Conservation (phyloP, 345 rosid species). For the Aquilaria sinensis region DNA sequence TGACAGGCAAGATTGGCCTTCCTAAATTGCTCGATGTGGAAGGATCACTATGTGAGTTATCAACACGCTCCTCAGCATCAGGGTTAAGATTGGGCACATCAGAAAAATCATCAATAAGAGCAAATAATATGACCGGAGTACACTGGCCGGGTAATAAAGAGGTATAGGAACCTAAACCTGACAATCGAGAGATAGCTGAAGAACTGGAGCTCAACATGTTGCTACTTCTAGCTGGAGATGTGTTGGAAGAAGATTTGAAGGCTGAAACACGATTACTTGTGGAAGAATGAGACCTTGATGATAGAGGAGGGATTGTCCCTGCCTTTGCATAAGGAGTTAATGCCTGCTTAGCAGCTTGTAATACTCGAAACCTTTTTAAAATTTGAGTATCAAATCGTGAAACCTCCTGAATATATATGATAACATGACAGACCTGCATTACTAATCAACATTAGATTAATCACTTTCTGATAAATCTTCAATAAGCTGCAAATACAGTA, state of each 20-base stretch:
- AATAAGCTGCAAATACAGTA: background rate
- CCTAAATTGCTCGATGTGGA: constrained; percentile 36
- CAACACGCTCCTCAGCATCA: constrained; percentile 43
- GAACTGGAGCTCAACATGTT: constrained; percentile 39
- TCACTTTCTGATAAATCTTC: background rate
- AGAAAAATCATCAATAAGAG: constrained; percentile 61
- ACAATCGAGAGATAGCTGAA: constrained; percentile 57
- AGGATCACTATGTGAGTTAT: constrained; percentile 29
- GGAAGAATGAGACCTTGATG: constrained; percentile 45
- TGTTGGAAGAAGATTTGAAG: constrained; percentile 18
- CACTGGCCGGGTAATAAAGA: constrained; percentile 78
- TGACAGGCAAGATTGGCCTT: constrained; percentile 46
- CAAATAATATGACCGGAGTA: constrained; percentile 68
- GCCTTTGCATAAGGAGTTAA: constrained; percentile 53
- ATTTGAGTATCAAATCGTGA: constrained; percentile 52
- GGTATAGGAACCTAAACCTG: constrained; percentile 65
- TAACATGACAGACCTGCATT: constrained; percentile 86
- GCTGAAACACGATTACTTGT: constrained; percentile 28
- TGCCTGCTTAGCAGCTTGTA: constrained; percentile 72
- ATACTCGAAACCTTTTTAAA: constrained; percentile 67
- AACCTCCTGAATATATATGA: constrained; percentile 60
- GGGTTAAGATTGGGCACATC: constrained; percentile 32
- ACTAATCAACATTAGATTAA: constrained; percentile 20
- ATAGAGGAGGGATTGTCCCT: constrained; percentile 34
- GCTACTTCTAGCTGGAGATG: constrained; percentile 49